These are phyloP conservation scores for Didymella sp. DNA, from an alignment of 2,329 filamentous ascomycete genomes.

Conservation along the genomic window DNA sequence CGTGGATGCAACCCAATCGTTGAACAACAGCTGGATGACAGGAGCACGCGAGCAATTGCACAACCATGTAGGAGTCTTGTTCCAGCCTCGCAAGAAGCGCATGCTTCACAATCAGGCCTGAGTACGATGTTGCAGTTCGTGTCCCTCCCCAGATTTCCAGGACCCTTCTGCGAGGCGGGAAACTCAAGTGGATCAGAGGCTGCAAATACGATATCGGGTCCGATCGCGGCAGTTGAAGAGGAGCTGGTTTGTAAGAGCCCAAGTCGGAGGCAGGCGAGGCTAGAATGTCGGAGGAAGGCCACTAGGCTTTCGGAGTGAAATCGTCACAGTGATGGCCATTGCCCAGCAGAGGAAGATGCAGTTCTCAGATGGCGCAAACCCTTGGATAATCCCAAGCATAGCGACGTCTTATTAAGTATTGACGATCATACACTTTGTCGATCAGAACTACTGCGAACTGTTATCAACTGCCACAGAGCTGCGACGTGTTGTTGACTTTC, in stretches of 20 bases:
- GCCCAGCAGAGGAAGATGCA: background rate
- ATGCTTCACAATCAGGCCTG: background rate
- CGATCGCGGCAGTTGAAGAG: slow-evolving; percentile 16
- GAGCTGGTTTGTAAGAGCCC: background rate
- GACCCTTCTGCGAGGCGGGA: slow-evolving; percentile 4
- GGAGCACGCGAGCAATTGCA: slow-evolving; percentile 10
- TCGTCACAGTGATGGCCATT: background rate
- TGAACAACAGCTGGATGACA: slow-evolving; percentile 8
- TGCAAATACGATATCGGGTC: slow-evolving; percentile 4
- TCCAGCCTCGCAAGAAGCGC: background rate
- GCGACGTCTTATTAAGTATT: background rate
- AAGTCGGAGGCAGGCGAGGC: slow-evolving; percentile 11
- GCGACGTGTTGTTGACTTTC: slow-evolving; percentile 16
- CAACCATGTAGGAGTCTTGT: background rate
- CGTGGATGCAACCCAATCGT: slow-evolving; percentile 4
- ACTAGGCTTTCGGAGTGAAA: background rate
- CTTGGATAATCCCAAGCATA: background rate
- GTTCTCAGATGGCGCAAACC: background rate
- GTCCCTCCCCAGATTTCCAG: slow-evolving; percentile 3
- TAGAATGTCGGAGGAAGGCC: slow-evolving; percentile 14
- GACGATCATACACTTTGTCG: background rate
- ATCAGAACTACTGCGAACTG: slow-evolving; percentile 14
- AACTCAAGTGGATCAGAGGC: slow-evolving; percentile 11
- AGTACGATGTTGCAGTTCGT: background rate
- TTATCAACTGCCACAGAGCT: slow-evolving; percentile 15